These are phyloP conservation scores for Penicillium canescens DNA, from an alignment of 495 filamentous ascomycete genomes.

Conservation along the genomic window DNA sequence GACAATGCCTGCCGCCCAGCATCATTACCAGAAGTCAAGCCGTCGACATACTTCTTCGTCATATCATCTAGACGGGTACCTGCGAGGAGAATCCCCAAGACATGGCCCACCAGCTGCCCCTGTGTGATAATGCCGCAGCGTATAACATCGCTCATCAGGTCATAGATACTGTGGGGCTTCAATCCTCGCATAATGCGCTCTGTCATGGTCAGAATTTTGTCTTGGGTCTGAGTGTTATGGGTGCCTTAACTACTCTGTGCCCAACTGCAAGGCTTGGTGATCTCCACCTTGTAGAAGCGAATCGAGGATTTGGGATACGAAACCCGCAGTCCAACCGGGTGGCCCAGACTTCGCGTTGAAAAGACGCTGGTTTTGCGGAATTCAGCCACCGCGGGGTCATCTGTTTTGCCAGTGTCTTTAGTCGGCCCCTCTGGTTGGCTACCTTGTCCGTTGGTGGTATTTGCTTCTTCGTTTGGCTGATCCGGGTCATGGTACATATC, in stretches of 20 bases:
- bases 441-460: neutral
- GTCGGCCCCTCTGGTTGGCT: neutral
- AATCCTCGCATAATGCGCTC: constrained; percentile 16
- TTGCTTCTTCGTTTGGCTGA: neutral
- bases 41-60: constrained; percentile 5
- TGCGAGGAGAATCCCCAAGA: constrained; percentile 8
- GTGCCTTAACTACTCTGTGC: constrained; percentile 6
- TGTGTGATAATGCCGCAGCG: constrained; percentile 18
- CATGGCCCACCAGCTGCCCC: constrained; percentile 8
- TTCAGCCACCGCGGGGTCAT: neutral
- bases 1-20: constrained; percentile 10
- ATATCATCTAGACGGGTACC: constrained; percentile 10
- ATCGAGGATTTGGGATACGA: constrained; percentile 11
- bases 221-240: neutral
- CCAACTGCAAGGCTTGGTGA: constrained; percentile 13
- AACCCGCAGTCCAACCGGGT: constrained; percentile 6
- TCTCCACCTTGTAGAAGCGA: constrained; percentile 9
- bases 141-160: constrained; percentile 12
- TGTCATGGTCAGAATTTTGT: neutral
- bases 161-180: constrained; percentile 9
- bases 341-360: constrained; percentile 6
- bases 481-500: no score
- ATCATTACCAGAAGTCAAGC: constrained; percentile 6
- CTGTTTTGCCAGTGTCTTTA: neutral
- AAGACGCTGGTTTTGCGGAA: constrained; percentile 6